These are phyloP conservation scores for Jackrogersella minutella DNA, from an alignment of 495 filamentous ascomycete genomes.

Conservation along the genomic window DNA sequence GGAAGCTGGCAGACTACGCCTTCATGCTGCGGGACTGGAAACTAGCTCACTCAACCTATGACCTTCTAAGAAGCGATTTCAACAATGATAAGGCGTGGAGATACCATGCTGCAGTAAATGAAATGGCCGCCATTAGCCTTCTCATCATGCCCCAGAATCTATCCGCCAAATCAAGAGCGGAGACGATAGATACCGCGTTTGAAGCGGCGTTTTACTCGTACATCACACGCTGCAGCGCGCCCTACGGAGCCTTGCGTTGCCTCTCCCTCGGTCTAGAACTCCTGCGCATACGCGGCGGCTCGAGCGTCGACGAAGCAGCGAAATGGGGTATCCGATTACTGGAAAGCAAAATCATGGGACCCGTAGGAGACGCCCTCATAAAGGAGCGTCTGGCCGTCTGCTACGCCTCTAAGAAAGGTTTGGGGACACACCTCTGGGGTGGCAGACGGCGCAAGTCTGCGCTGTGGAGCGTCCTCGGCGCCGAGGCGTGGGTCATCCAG, in stretches of 20 bases:
- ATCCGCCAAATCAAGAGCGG: slow-evolving; percentile 75
- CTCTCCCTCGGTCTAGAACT: slow-evolving; percentile 81
- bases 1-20: slow-evolving; percentile 91
- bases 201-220: slow-evolving; percentile 93
- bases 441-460: slow-evolving; percentile 81
- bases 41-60: slow-evolving; percentile 88
- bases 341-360: slow-evolving; percentile 76
- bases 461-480: slow-evolving; percentile 85
- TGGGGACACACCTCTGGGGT: slow-evolving; percentile 70
- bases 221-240: slow-evolving; percentile 77
- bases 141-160: slow-evolving; percentile 76
- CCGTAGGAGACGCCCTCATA: slow-evolving; percentile 78
- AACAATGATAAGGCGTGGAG: slow-evolving; percentile 96
- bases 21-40: slow-evolving; percentile 97
- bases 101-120: slow-evolving; percentile 89
- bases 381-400: slow-evolving; percentile 85
- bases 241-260: slow-evolving; percentile 79
- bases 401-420: slow-evolving; percentile 75
- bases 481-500: slow-evolving; percentile 80
- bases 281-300: slow-evolving; percentile 76
- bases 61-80: slow-evolving; percentile 85
- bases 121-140: slow-evolving; percentile 87
- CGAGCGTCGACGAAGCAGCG: slow-evolving; percentile 84
- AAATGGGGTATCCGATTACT: slow-evolving; percentile 82
- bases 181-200: slow-evolving; percentile 82